Base-by-base conservation (phyloP, 371 early-diverging fungal species). In the Lichtheimia ornata region DNA sequence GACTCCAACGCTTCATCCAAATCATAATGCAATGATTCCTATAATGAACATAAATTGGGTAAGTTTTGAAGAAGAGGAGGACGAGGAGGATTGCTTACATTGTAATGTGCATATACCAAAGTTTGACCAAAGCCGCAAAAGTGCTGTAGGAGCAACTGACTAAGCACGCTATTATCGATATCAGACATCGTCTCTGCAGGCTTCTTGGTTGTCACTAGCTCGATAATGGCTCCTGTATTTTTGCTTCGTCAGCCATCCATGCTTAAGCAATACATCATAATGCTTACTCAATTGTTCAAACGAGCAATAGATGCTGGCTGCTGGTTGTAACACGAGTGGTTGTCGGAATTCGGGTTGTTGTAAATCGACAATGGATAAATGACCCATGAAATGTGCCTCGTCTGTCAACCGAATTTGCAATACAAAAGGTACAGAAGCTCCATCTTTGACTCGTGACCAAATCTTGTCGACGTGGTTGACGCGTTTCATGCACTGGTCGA, bases 351-450 rank as follows among this genome's bases (percentile, higher is more conserved):
- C 47, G 4, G 66, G 66, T 27, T 60, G 45, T 18, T 45, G 41
- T 14, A 65, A 25, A 42, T 65, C 61, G 2, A 20, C 61, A 60
- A 65, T 53, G 18, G 61, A 15, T 14, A 65, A 12, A 17, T 44
- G 52, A 1, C 66, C 61, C 18, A 65, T 43, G 13, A 65, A 53
- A 40, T 57, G 44, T 2, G 61, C 55, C 15, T 60, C 61, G 17
- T 65, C 66, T 14, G 61, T 61, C 40, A 65, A 52, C 4, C 61
- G 56, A 15, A 65, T n/a, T 5, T 57, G 45, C 2, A 63, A 5
- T 25, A 61, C 50, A 53, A 52, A 65, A 13, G 56, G 61, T 7
- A 57, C 28, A n/a, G 17, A 18, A 1, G 53, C 20, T 6, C 56
- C 51, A 15, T 42, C 15, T 9, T 41, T 56, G 41, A 65, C 25